Conservation (phyloP, 345 rosid species). For the Schrenkiella parvula region DNA sequence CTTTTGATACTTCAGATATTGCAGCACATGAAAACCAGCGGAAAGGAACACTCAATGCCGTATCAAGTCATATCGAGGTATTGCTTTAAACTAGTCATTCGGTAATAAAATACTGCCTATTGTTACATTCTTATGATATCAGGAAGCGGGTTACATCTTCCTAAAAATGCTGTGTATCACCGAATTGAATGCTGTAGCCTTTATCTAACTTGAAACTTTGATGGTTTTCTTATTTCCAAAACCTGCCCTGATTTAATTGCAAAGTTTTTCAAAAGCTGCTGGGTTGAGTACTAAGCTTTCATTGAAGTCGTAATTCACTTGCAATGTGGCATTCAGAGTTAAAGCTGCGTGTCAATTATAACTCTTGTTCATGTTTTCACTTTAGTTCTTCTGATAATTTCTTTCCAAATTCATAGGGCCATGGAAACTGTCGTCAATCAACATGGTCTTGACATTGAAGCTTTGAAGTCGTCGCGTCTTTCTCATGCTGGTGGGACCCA, state of each 20-base stretch:
- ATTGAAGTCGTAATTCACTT: neutral
- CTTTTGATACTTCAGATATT: constrained; percentile 53
- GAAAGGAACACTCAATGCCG: constrained; percentile 99
- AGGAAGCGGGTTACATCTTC: neutral
- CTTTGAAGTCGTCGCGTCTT: constrained; percentile 71
- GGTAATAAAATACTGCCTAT: neutral
- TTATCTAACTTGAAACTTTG: neutral
- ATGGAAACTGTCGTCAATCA: constrained; percentile 98
- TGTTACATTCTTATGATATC: neutral
- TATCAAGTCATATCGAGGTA: constrained; percentile 99
- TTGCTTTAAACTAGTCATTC: neutral
- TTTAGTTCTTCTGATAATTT: constrained; percentile 23
- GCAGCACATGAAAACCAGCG: constrained; percentile 96
- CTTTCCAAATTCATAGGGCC: constrained; percentile 51
- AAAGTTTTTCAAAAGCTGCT: neutral
- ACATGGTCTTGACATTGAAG: constrained; percentile 89
- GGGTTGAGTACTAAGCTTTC: neutral
- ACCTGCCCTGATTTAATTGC: neutral
- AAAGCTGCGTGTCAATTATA: neutral
- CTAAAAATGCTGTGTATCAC: neutral
- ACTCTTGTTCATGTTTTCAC: constrained; percentile 7
- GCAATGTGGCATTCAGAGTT: neutral
- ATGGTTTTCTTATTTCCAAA: neutral
- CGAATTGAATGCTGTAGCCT: neutral
- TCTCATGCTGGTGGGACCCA: constrained; percentile 65